A percentile compares a stretch with the other conserved stretches of the same genome.
These are phyloP conservation scores for Aphanomyces cochlioides DNA, from an alignment of 352 stramenopile species.

Conservation along the genomic window DNA sequence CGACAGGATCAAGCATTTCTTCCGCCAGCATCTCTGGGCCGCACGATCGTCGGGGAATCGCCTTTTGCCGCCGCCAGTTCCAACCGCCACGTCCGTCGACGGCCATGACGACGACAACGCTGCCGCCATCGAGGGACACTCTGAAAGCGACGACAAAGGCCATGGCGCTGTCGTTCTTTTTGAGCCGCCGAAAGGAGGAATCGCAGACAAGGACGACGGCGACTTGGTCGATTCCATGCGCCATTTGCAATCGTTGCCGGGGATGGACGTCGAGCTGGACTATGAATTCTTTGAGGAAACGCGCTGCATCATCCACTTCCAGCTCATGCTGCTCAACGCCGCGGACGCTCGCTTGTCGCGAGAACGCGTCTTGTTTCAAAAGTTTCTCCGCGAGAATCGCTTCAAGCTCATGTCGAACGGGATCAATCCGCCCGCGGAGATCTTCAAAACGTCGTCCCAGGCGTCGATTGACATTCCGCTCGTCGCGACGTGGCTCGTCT, in stretches of 20 bases:
- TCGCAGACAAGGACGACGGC: background rate
- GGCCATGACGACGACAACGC: background rate
- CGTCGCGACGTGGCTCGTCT: conserved; percentile 87
- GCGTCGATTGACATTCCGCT: conserved; percentile 88
- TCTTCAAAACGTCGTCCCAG: conserved; percentile 87
- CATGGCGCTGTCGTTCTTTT: too few species aligned
- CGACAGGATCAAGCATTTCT: too few species aligned
- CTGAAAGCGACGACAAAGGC: background rate
- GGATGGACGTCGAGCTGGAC: conserved; percentile 72
- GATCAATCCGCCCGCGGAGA: conserved; percentile 85
- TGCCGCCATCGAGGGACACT: background rate
- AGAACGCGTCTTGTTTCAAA: conserved; percentile 90
- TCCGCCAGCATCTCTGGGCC: background rate
- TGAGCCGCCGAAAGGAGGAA: background rate
- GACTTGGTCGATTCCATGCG: conserved; percentile 52
- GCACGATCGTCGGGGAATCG: too few species aligned
- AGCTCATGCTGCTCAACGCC: conserved; percentile 86
- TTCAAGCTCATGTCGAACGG: conserved; percentile 93
- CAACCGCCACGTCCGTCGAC: background rate
- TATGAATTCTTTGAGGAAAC: conserved; percentile 85
- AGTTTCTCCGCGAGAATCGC: conserved; percentile 91
- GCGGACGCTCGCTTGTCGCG: conserved; percentile 82
- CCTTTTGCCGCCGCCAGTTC: background rate
- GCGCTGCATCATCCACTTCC: conserved; percentile 86
- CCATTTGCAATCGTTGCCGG: conserved; percentile 55